A percentile compares a stretch with the other conserved stretches of the same genome.
These are phyloP conservation scores for Coniochaeta sp. DNA, from an alignment of 2,329 filamentous ascomycete genomes.

Conservation along the genomic window DNA sequence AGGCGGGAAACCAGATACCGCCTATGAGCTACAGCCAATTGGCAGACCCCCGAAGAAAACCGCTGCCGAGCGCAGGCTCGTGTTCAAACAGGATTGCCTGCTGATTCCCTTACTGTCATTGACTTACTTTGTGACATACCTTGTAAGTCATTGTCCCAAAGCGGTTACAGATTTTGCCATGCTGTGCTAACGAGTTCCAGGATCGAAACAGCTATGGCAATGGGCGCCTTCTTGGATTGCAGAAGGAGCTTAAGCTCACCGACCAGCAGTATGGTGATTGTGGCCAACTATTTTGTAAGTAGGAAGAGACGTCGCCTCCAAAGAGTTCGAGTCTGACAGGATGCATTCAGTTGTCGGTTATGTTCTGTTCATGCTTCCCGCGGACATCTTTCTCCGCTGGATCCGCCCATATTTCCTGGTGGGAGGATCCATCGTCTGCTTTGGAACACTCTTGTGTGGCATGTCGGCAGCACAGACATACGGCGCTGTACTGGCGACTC, in stretches of 20 bases:
- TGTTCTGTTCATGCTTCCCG: conserved; percentile 3
- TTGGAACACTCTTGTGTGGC: background rate
- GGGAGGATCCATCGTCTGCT: background rate
- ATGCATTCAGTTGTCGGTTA: conserved; percentile 3
- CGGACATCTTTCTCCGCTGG: conserved; percentile 3
- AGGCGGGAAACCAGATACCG: background rate
- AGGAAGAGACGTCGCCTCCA: background rate
- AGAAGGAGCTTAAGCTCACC: background rate
- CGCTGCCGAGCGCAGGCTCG: background rate
- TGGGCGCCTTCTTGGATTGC: background rate
- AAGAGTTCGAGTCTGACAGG: background rate
- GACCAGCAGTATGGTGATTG: background rate
- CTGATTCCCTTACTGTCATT: background rate
- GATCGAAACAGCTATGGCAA: conserved; percentile 2
- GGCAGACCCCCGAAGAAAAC: background rate
- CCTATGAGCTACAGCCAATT: background rate
- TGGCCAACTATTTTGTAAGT: background rate
- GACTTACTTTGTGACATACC: conserved; percentile 1
- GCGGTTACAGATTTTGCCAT: too few species aligned
- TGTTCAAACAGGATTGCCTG: background rate
- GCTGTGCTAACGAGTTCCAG: background rate
- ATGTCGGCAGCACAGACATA: conserved; percentile 3
- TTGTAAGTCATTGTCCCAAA: too few species aligned
- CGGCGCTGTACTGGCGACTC: background rate
- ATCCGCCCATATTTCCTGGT: background rate